Percentiles rank a stretch among this genome's conserved stretches.
Conservation (phyloP, 176 grass and related monocot genomes). For the Triticum timopheevii region DNA sequence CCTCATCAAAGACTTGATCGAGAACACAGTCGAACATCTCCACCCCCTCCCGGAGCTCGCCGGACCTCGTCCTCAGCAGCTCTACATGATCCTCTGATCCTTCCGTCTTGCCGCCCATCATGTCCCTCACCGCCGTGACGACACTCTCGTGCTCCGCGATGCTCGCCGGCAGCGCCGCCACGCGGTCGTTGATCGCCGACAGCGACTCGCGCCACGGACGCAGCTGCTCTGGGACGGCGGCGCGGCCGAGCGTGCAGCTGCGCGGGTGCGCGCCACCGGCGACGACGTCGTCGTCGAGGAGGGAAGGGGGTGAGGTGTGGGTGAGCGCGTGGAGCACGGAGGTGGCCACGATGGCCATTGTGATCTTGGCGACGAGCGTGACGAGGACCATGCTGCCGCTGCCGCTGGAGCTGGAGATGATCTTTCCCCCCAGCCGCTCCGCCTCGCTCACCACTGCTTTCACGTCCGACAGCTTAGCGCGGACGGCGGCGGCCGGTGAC, state of each 20-base stretch:
- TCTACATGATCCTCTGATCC: constrained; percentile 35
- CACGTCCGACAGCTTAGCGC: constrained; percentile 31
- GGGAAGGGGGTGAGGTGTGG: constrained; percentile 23
- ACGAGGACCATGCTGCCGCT: constrained; percentile 42
- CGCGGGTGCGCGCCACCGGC: neutral
- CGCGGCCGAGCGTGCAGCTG: neutral
- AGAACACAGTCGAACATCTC: constrained; percentile 69
- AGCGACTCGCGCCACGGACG: constrained; percentile 71
- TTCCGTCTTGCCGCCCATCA: constrained; percentile 34
- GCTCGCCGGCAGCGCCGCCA: constrained; percentile 12
- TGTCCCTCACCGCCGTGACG: constrained; percentile 39
- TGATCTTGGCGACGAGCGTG: constrained; percentile 79
- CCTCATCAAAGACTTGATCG: constrained; percentile 85
- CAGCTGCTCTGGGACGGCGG: constrained; percentile 48
- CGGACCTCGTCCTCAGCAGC: constrained; percentile 56
- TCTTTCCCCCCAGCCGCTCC: constrained; percentile 29
- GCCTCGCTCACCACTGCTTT: constrained; percentile 42
- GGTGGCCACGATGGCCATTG: constrained; percentile 56
- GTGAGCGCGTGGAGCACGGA: constrained; percentile 62
- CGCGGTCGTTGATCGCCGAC: constrained; percentile 42
- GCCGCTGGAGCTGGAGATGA: neutral
- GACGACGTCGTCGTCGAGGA: neutral
- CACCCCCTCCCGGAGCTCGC: constrained; percentile 61
- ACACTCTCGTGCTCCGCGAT: constrained; percentile 70
- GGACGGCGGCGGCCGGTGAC: neutral